Evolutionary conservation across 2,329 filamentous ascomycete genomes (phyloP).

Genomic region (Verticillium isaacii): DNA sequence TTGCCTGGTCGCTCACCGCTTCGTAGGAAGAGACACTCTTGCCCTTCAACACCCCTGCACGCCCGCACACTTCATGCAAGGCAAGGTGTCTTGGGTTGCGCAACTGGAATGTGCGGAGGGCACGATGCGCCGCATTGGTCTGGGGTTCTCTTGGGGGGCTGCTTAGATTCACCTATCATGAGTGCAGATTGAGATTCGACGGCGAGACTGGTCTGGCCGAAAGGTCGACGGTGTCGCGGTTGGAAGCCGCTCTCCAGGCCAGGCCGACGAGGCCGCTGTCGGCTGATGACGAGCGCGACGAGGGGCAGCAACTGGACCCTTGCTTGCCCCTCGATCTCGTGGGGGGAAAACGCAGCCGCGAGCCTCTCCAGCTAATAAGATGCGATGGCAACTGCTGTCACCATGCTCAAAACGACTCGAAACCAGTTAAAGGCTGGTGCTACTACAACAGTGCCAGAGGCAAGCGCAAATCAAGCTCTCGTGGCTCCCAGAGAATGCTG

Average conservation of each 20-base stretch:
- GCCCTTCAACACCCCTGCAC: conserved; percentile 2
- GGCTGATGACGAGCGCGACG: conserved; percentile 9
- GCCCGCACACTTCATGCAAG: conserved; percentile 9
- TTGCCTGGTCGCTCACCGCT: conserved; percentile 11
- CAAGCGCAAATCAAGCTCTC: too few relatives aligned
- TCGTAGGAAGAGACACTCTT: conserved; percentile 9
- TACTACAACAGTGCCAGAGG: too few relatives aligned
- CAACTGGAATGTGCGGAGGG: conserved; percentile 4
- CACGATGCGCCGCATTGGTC: background rate
- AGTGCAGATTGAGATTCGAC: background rate
- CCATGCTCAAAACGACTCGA: background rate
- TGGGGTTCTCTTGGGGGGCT: background rate
- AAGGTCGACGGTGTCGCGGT: background rate
- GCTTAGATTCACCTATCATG: background rate
- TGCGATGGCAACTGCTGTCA: background rate
- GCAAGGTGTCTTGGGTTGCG: conserved; percentile 7
- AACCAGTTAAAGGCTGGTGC: too few relatives aligned
- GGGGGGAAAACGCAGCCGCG: background rate
- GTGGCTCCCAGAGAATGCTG: too few relatives aligned
- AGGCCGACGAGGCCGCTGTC: conserved; percentile 7
- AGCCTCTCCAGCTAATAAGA: background rate
- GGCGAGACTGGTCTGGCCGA: background rate
- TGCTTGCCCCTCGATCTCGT: conserved; percentile 12
- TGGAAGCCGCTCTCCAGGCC: background rate
- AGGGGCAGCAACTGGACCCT: conserved; percentile 10